phyloP scores from a whole-genome alignment of 2,329 filamentous ascomycete species.

The Penicillium sp. region DNA sequence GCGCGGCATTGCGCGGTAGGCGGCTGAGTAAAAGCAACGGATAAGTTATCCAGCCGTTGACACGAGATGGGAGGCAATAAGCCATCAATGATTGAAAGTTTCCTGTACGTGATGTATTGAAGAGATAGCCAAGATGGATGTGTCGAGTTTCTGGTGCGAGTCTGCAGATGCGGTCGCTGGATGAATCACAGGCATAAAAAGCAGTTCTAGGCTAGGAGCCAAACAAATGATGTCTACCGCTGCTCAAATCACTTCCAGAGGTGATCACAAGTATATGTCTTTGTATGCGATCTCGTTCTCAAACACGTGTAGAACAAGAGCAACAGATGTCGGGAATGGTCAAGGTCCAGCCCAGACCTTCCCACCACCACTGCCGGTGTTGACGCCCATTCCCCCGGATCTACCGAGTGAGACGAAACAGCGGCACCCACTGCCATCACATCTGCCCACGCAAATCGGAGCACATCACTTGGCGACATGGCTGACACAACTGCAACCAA shows the following conservation, averaged over 20 bases:
- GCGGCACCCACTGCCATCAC: conserved; percentile 22
- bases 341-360: not conserved
- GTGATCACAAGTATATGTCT: not conserved
- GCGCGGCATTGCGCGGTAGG: conserved; percentile 13
- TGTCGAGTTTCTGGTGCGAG: conserved; percentile 15
- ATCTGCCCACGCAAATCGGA: conserved; percentile 27
- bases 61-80: conserved; percentile 7
- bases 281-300: not conserved
- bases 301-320: not conserved
- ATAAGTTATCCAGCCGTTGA: not conserved
- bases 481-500: conserved; percentile 21
- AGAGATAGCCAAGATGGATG: conserved; percentile 10
- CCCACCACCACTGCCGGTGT: not conserved
- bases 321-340: not conserved
- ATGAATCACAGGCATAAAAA: conserved; percentile 13
- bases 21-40: not conserved
- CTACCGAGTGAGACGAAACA: conserved; percentile 20
- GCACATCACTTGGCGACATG: conserved; percentile 31
- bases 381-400: conserved; percentile 19
- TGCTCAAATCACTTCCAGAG: not conserved
- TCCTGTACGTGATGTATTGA: not conserved
- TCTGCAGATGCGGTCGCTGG: conserved; percentile 12
- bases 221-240: not conserved
- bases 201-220: not conserved
- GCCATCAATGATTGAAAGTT: not conserved